Percentiles rank a stretch among this genome's conserved stretches.
Conservation (phyloP, 2,329 filamentous ascomycete species). For the Mycosphaerella sp. region DNA sequence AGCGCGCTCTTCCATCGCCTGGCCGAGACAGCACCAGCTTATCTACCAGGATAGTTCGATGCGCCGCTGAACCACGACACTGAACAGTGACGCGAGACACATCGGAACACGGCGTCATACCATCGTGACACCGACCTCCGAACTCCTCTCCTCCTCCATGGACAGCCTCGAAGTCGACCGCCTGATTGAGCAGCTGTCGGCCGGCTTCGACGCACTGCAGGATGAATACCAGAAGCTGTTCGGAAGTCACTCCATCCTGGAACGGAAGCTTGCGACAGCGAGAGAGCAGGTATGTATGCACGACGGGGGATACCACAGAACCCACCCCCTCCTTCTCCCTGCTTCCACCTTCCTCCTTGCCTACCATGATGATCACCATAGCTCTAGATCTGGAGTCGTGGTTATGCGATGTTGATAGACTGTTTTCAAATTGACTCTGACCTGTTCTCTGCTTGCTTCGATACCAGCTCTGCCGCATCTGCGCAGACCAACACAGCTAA, state of each 20-base stretch:
- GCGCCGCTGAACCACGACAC: neutral
- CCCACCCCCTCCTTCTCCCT: neutral
- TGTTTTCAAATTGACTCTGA: slow-evolving; percentile 41
- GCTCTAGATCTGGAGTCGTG: slow-evolving; percentile 49
- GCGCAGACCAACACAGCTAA: slow-evolving; percentile 14
- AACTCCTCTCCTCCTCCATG: slow-evolving; percentile 7
- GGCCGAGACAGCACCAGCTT: neutral
- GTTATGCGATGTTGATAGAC: slow-evolving; percentile 40
- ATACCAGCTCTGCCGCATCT: neutral
- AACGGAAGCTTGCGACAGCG: slow-evolving; percentile 44
- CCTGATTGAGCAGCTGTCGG: slow-evolving; percentile 38
- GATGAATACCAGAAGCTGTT: slow-evolving; percentile 44
- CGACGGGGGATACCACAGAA: too few species aligned
- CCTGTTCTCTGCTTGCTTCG: slow-evolving; percentile 10
- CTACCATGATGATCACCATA: slow-evolving; percentile 37
- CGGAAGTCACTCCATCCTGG: slow-evolving; percentile 41
- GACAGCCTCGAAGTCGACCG: slow-evolving; percentile 16
- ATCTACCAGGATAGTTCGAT: neutral
- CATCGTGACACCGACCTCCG: neutral
- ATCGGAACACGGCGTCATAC: neutral
- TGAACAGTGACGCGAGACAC: neutral
- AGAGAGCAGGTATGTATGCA: slow-evolving; percentile 48
- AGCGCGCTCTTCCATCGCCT: neutral
- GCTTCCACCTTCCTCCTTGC: slow-evolving; percentile 4
- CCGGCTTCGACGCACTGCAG: slow-evolving; percentile 44